Conservation (phyloP, 2,329 filamentous ascomycete genomes). For the Periconia macrospinosa region DNA sequence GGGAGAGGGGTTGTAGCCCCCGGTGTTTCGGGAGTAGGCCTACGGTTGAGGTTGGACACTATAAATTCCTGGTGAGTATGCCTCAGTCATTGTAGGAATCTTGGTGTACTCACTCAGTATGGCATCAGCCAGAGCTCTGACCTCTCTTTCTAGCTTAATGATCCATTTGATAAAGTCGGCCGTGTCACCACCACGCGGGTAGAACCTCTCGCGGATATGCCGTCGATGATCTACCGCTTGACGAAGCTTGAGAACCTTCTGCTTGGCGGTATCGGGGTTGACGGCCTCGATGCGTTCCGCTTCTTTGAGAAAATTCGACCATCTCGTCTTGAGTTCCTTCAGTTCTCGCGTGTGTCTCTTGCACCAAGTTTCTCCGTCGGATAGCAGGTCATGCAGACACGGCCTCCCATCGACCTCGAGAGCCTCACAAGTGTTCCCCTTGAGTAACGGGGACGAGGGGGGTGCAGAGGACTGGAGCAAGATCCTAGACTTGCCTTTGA, state of each 20-base stretch:
- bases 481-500: conserved; percentile 11
- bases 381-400: conserved; percentile 14
- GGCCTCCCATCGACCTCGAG: conserved; percentile 23
- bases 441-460: conserved; percentile 18
- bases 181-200: conserved; percentile 22
- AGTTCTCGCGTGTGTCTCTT: conserved; percentile 21
- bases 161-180: conserved; percentile 25
- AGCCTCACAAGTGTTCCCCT: conserved; percentile 20
- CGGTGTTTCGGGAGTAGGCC: conserved; percentile 19
- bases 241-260: conserved; percentile 27
- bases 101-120: conserved; percentile 23
- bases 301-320: conserved; percentile 18
- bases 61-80: not conserved
- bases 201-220: conserved; percentile 25
- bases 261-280: conserved; percentile 16
- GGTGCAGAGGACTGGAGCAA: conserved; percentile 14
- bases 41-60: conserved; percentile 24
- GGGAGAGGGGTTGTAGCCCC: conserved; percentile 12
- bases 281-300: conserved; percentile 19
- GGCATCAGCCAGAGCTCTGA: conserved; percentile 21
- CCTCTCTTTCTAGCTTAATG: conserved; percentile 22
- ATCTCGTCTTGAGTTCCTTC: conserved; percentile 16
- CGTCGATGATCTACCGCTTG: conserved; percentile 24
- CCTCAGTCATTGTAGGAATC: not conserved
- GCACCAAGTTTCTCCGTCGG: conserved; percentile 23